Evolutionary conservation across 75 land plant genomes (phyloP), one percentile per base, ranked within the genome.

Genomic region (Picea sitchensis): DNA sequence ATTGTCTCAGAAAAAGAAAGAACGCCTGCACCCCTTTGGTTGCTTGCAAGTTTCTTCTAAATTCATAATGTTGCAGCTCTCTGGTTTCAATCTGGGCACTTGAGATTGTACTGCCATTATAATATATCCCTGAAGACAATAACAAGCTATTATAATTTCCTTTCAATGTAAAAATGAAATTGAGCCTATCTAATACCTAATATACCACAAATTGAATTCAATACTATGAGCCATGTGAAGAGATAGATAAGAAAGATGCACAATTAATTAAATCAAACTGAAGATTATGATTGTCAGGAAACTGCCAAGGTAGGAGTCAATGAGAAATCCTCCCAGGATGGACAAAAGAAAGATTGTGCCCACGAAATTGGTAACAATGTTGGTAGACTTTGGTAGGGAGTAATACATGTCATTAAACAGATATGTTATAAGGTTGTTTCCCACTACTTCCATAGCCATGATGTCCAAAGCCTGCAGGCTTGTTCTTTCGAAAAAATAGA

Each of bases 381-480:
- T 94, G 61, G 94, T 94, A 23, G 92, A 81, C 31, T 84, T 85
- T 14, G 96, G 76, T 56, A 90, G 58, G 0, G 92, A 71, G 69
- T 89, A 87, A 75, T 92, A 96, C 88, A 96, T 84, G 76, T 94
- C 92, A 78, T 85, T 87, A 56, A 92, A 86, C 71, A 92, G 83
- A 81, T 96, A 96, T 4, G 95, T 90, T 58, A 94, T 91, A 20
- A 96, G 86, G 83, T 94, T 96, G 84, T 89, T 86, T 38, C 91
- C 99, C 14, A 96, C 92, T 12, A 93, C 98, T 0, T 92, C 91
- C 2, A 86, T 90, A 30, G 90, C 98, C 90, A 96, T 86, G 67
- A 90, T 94, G 74, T 96, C 99, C 82, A 96, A 92, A 32, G 84
- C 84, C 86, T 94, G 98, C 21, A 96, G 75, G 23, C 92, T 96